Percentiles rank a stretch among this genome's conserved stretches.
Conservation (phyloP, 1,139 yeast species). For the Candida dubliniensis region DNA sequence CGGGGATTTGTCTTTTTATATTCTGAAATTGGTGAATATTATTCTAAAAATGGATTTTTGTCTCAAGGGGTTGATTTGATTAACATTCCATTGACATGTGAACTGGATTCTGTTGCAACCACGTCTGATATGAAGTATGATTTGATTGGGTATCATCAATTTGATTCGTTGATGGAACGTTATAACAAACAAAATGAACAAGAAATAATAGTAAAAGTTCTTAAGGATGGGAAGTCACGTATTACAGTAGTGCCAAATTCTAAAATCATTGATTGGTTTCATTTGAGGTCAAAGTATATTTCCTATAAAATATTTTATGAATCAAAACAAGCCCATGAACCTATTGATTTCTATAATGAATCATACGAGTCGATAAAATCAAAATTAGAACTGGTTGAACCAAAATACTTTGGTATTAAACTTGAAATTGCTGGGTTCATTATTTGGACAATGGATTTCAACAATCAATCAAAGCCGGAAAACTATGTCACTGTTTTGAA, state of each 20-base stretch:
- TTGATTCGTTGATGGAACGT: conserved; percentile 24
- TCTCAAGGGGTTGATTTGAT: conserved; percentile 48
- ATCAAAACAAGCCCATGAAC: conserved; percentile 5
- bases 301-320: conserved; percentile 30
- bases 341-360: conserved; percentile 25
- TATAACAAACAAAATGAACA: conserved; percentile 23
- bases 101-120: background rate
- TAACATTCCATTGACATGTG: conserved; percentile 15
- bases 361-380: conserved; percentile 26
- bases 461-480: conserved; percentile 19
- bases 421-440: conserved; percentile 30
- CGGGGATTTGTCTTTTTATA: conserved; percentile 55
- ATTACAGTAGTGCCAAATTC: conserved; percentile 31
- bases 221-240: conserved; percentile 28
- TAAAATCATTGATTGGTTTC: conserved; percentile 45
- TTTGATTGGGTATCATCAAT: conserved; percentile 32
- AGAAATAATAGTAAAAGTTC: conserved; percentile 19
- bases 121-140: conserved; percentile 11
- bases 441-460: conserved; percentile 42
- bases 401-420: conserved; percentile 35
- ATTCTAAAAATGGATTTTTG: conserved; percentile 57
- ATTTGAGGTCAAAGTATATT: conserved; percentile 40
- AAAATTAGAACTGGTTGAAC: conserved; percentile 24
- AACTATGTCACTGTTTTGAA: conserved; percentile 32
- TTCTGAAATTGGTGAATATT: conserved; percentile 74